Conservation (phyloP, 805 yeast species). For the Wickerhamiella spandovensis region DNA sequence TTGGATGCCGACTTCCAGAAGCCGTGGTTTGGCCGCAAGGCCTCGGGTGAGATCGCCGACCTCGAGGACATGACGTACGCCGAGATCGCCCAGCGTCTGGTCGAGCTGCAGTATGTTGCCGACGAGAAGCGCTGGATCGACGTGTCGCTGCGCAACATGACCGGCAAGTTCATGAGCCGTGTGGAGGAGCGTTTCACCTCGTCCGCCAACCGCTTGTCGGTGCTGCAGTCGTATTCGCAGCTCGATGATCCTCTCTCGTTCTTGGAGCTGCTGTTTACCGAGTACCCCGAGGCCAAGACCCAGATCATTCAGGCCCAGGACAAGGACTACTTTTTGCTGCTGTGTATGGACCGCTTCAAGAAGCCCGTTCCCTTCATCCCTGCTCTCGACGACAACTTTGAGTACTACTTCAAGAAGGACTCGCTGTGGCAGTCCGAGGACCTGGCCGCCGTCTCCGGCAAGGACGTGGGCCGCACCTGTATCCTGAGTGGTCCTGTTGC, state of each 20-base stretch:
- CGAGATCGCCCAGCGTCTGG: slow-evolving; percentile 75
- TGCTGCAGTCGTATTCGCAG: slow-evolving; percentile 59
- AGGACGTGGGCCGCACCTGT: slow-evolving; percentile 98
- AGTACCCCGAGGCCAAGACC: slow-evolving; percentile 59
- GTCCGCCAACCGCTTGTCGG: slow-evolving; percentile 34
- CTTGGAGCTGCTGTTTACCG: slow-evolving; percentile 44
- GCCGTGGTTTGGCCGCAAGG: slow-evolving; percentile 87
- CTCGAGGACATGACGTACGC: slow-evolving; percentile 90
- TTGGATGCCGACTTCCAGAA: slow-evolving; percentile 93
- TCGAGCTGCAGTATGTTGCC: slow-evolving; percentile 77
- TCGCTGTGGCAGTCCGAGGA: slow-evolving; percentile 98
- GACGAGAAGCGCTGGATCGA: slow-evolving; percentile 83
- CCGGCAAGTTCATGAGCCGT: slow-evolving; percentile 80
- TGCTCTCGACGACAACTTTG: slow-evolving; percentile 83
- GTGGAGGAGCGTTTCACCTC: slow-evolving; percentile 89
- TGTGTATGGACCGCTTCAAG: slow-evolving; percentile 71
- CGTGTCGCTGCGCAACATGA: slow-evolving; percentile 66
- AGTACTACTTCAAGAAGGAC: slow-evolving; percentile 94
- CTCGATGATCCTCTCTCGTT: slow-evolving; percentile 49
- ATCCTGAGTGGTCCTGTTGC: slow-evolving; percentile 98
- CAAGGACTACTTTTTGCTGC: slow-evolving; percentile 77
- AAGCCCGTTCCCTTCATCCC: slow-evolving; percentile 99
- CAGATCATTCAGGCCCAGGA: slow-evolving; percentile 93
- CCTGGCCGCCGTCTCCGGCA: slow-evolving; percentile 87
- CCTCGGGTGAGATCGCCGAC: slow-evolving; percentile 69